A percentile compares a stretch with the other conserved stretches of the same genome.
phyloP scores from a whole-genome alignment of 1,139 yeast species.

The Saccharomyces hybrid region DNA sequence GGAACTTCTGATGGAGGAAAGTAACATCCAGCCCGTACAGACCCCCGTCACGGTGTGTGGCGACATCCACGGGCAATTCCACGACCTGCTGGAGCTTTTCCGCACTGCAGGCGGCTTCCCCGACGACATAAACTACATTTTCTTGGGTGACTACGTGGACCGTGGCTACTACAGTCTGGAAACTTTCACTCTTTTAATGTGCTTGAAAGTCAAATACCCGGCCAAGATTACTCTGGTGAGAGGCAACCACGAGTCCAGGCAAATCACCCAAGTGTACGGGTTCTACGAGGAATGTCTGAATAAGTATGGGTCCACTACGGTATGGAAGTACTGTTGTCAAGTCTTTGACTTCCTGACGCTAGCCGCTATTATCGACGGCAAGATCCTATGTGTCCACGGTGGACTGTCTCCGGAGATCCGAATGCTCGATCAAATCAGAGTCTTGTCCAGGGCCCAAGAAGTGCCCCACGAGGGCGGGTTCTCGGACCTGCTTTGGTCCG shows the following conservation, averaged over 20 bases:
- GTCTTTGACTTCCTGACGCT: slow-evolving; percentile 88
- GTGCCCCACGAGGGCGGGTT: slow-evolving; percentile 99
- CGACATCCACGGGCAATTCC: slow-evolving; percentile 97
- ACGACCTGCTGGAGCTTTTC: slow-evolving; percentile 84
- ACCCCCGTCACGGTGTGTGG: slow-evolving; percentile 99
- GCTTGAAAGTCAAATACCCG: slow-evolving; percentile 82
- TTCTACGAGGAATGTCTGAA: slow-evolving; percentile 87
- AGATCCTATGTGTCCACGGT: slow-evolving; percentile 90
- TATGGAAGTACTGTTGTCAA: slow-evolving; percentile 96
- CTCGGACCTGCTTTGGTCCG: slow-evolving; percentile 96
- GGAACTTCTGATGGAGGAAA: slow-evolving; percentile 84
- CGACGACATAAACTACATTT: slow-evolving; percentile 63
- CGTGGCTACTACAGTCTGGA: slow-evolving; percentile 92
- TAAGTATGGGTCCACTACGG: slow-evolving; percentile 92
- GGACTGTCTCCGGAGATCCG: slow-evolving; percentile 97
- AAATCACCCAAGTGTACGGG: slow-evolving; percentile 93
- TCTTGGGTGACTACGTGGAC: slow-evolving; percentile 94
- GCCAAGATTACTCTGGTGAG: slow-evolving; percentile 79
- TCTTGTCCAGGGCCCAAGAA: slow-evolving; percentile 93
- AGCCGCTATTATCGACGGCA: slow-evolving; percentile 93
- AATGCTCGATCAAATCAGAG: slow-evolving; percentile 93
- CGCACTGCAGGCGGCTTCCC: slow-evolving; percentile 95
- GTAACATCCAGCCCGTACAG: slow-evolving; percentile 92
- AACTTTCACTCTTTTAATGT: slow-evolving; percentile 85
- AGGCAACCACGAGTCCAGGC: slow-evolving; percentile 92